A percentile compares a stretch with the other conserved stretches of the same genome.
Conservation (phyloP, 306 rosid species). For the Vicia sativa region DNA sequence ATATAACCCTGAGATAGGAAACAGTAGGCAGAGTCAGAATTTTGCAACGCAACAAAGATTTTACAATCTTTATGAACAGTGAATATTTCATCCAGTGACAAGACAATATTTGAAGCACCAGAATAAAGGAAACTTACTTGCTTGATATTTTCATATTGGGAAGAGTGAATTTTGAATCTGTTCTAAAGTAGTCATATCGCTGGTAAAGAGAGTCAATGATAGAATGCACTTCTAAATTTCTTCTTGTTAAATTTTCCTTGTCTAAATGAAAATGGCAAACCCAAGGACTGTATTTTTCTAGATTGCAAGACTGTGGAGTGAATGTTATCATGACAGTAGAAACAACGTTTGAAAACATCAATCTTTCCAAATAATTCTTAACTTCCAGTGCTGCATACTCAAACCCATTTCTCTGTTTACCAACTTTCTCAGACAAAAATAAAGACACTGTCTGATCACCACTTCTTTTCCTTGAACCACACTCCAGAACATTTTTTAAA, state of each 20-base stretch:
- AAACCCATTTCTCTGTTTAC: slow-evolving; percentile 66
- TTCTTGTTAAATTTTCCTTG: slow-evolving; percentile 60
- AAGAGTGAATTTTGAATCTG: slow-evolving; percentile 45
- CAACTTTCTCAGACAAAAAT: slow-evolving; percentile 70
- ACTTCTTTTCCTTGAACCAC: slow-evolving; percentile 67
- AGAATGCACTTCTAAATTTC: slow-evolving; percentile 62
- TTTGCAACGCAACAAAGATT: slow-evolving; percentile 11
- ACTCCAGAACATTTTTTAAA: slow-evolving; percentile 83
- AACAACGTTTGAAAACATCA: slow-evolving; percentile 65
- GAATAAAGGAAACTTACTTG: slow-evolving; percentile 61
- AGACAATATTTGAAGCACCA: slow-evolving; percentile 25
- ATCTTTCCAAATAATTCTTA: slow-evolving; percentile 75
- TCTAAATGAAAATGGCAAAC: slow-evolving; percentile 81
- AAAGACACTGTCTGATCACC: slow-evolving; percentile 63
- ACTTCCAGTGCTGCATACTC: slow-evolving; percentile 87
- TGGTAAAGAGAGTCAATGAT: slow-evolving; percentile 56
- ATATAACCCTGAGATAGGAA: slow-evolving; percentile 8
- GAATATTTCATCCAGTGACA: slow-evolving; percentile 13
- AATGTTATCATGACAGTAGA: slow-evolving; percentile 73
- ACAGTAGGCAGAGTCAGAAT: slow-evolving; percentile 10
- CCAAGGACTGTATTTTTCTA: slow-evolving; percentile 71
- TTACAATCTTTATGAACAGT: slow-evolving; percentile 8
- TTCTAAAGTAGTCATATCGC: slow-evolving; percentile 46
- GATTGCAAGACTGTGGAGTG: slow-evolving; percentile 52
- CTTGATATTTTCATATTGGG: slow-evolving; percentile 59